phyloP scores from a whole-genome alignment of 2,329 filamentous ascomycete genomes.

The Phoma sp. region DNA sequence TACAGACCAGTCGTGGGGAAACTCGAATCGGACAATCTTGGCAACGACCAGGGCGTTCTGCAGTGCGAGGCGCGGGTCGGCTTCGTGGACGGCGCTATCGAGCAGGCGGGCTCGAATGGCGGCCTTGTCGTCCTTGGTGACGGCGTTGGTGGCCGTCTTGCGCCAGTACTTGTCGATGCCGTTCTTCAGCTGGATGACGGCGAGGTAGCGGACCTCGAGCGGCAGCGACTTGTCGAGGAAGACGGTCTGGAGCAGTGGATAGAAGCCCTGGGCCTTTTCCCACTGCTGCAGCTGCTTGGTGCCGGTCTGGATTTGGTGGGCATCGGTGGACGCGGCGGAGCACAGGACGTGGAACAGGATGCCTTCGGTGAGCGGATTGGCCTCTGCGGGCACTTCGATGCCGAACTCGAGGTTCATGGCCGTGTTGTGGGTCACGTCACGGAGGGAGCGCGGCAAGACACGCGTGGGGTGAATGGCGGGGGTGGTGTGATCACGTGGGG shows the following conservation, averaged over 20 bases:
- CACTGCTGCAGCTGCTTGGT: slow-evolving; percentile 61
- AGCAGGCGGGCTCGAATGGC: slow-evolving; percentile 78
- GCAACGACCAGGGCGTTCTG: slow-evolving; percentile 89
- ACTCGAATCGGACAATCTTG: slow-evolving; percentile 90
- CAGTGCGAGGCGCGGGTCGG: slow-evolving; percentile 75
- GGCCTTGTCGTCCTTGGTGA: slow-evolving; percentile 74
- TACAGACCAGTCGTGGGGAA: slow-evolving; percentile 78
- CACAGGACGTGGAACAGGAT: slow-evolving; percentile 58
- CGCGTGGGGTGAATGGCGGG: neutral
- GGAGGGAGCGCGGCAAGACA: no score
- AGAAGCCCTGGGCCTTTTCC: slow-evolving; percentile 58
- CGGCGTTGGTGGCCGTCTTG: slow-evolving; percentile 73
- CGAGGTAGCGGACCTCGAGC: slow-evolving; percentile 81
- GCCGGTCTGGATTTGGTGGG: slow-evolving; percentile 59
- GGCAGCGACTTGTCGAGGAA: slow-evolving; percentile 83
- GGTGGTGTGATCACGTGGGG: no score
- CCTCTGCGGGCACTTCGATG: slow-evolving; percentile 83
- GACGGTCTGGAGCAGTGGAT: slow-evolving; percentile 66
- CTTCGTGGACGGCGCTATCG: slow-evolving; percentile 78
- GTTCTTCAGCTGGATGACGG: slow-evolving; percentile 94
- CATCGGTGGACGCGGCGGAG: slow-evolving; percentile 57
- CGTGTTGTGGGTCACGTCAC: no score
- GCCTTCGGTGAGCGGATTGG: slow-evolving; percentile 63
- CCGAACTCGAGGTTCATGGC: slow-evolving; percentile 45
- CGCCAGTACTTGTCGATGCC: slow-evolving; percentile 96